Base-by-base conservation (phyloP, 371 early-diverging fungal genomes). In the Parasitella parasitica region DNA sequence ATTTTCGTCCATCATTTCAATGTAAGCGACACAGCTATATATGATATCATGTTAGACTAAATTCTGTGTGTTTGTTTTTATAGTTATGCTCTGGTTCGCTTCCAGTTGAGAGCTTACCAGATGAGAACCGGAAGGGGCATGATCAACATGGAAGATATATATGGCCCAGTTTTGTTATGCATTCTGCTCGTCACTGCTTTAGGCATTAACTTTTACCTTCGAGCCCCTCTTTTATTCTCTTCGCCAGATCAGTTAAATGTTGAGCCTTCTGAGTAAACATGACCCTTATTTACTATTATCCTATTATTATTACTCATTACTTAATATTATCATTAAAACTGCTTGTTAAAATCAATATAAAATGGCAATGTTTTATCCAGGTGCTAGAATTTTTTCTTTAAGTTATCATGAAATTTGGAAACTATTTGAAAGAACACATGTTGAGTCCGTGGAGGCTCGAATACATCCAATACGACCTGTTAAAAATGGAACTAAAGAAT, bases 91-190 rank as follows among this genome's bases (percentile, higher is more conserved):
- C 51, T 73, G n/a, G 54, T 41, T 11, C 64, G 77, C 3, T 77
- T 72, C 51, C 77, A 77, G 43, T 59, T 69, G 34, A 58, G 77
- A 59, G 72, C 74, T 3, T 77, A 69, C 66, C 77, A 74, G 30
- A 32, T 77, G 30, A 62, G 72, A 39, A 77, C 65, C 11, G 68
- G 70, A 1, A 63, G 69, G 9, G 53, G 55, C 22, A 32, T 57
- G 36, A 24, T 63, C 6, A 64, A 72, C 7, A 66, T 73, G 49
- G 81, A 78, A 55, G 80, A 80, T 54, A 63, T 66, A 54, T 46
- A 54, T 35, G 89, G 91, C 7, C 96, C 96, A 22, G 84, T 88
- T 3, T 76, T 94, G 24, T 86, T 96, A 8, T 93, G 95, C 28
- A 69, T 88, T 18, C 83, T 91, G 34, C 83, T 95, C 53, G 84